Conservation (phyloP, 2,329 filamentous ascomycete species). For the Corinectria fuckeliana region DNA sequence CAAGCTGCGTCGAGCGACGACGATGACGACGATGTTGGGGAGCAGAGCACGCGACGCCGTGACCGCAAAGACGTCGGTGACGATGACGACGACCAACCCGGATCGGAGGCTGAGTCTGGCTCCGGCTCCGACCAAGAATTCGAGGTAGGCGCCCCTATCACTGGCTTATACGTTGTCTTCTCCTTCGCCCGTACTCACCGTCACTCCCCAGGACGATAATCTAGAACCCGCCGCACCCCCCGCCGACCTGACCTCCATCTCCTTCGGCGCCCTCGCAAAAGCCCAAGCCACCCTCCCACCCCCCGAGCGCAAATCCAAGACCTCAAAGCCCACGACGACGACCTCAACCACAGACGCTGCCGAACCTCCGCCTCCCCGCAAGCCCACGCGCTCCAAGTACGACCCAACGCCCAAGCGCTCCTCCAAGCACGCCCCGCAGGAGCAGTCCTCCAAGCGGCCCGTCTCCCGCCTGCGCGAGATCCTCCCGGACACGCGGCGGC, state of each 20-base stretch:
- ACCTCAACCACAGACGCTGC: slow-evolving; percentile 37
- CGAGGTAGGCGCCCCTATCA: slow-evolving; percentile 32
- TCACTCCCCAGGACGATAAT: slow-evolving; percentile 28
- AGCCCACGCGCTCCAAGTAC: slow-evolving; percentile 47
- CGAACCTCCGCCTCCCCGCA: slow-evolving; percentile 34
- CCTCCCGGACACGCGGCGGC: slow-evolving; percentile 61
- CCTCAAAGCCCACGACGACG: slow-evolving; percentile 24
- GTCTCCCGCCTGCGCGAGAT: slow-evolving; percentile 83
- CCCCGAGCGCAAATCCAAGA: slow-evolving; percentile 36
- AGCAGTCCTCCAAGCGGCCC: slow-evolving; percentile 81
- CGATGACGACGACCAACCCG: slow-evolving; percentile 36
- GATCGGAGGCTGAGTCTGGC: slow-evolving; percentile 23
- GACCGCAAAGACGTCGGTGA: slow-evolving; percentile 39
- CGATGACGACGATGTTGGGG: slow-evolving; percentile 42
- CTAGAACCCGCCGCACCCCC: slow-evolving; percentile 41
- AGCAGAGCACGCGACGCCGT: slow-evolving; percentile 38
- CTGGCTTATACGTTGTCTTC: not conserved
- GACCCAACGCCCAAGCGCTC: slow-evolving; percentile 47
- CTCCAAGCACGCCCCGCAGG: slow-evolving; percentile 88
- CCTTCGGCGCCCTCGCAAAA: slow-evolving; percentile 89
- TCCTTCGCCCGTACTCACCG: slow-evolving; percentile 13
- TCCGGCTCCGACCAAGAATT: slow-evolving; percentile 39
- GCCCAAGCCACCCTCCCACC: slow-evolving; percentile 73
- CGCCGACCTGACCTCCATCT: slow-evolving; percentile 66
- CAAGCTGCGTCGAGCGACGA: slow-evolving; percentile 40